Percentiles rank a stretch among this genome's conserved stretches.
phyloP scores from a whole-genome alignment of 2,329 filamentous ascomycete genomes.

The Paecilomyces variotii region DNA sequence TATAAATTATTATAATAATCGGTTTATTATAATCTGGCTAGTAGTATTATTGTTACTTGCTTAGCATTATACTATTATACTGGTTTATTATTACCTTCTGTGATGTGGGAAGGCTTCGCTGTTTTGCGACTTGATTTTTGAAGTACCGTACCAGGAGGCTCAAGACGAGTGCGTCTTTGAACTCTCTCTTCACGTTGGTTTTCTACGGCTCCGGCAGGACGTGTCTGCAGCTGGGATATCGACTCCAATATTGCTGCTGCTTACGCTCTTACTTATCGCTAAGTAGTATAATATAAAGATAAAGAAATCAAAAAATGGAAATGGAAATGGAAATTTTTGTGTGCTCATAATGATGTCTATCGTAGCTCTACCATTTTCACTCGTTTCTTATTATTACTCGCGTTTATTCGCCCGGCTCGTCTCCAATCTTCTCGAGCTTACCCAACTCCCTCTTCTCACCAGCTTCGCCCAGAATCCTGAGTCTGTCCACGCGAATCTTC shows the following conservation, averaged over 20 bases:
- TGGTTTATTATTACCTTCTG: not conserved
- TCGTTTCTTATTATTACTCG: not conserved
- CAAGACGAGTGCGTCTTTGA: no score
- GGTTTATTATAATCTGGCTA: slow-evolving; percentile 2
- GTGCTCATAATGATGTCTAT: not conserved
- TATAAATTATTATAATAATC: slow-evolving; percentile 21
- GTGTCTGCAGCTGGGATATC: no score
- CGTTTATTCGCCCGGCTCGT: slow-evolving; percentile 56
- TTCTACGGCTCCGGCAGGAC: no score
- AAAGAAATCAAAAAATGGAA: not conserved
- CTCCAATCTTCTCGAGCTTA: slow-evolving; percentile 89
- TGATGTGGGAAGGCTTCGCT: slow-evolving; percentile 4
- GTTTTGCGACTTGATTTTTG: no score
- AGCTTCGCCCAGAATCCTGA: slow-evolving; percentile 70
- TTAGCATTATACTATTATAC: no score
- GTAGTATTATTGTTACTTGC: no score
- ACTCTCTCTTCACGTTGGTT: no score
- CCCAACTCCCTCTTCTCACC: slow-evolving; percentile 90
- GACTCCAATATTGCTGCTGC: no score
- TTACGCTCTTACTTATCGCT: no score
- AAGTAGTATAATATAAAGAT: no score
- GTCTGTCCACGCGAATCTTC: slow-evolving; percentile 62
- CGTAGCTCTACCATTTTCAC: not conserved
- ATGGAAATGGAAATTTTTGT: not conserved
- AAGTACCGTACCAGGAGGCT: no score